Evolutionary conservation across 2,329 filamentous ascomycete species (phyloP), one percentile per base, ranked within the genome.

Genomic region (Aspergillus nomiae): DNA sequence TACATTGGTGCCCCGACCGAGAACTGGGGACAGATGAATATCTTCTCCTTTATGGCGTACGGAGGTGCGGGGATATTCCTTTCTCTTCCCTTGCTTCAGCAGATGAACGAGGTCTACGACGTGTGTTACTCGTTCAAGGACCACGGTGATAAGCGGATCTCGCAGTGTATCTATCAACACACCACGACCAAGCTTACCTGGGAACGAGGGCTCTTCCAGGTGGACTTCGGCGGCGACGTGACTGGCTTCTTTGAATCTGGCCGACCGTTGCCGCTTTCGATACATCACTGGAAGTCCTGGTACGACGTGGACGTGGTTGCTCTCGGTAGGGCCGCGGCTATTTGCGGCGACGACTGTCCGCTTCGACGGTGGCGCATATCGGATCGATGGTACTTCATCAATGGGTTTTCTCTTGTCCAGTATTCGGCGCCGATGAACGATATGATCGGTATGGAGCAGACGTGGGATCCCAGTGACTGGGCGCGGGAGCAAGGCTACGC

Each of bases 181-280:
- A 85, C 83, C 4, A 76, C 76, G 41, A 81, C 83, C 0, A 82
- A 82, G 63, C 78, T 88, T 16, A 84, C 83, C 4, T 73, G 82
- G 50, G 74, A 87, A 10, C 78, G 77, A 0, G 82, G 80, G 1
- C 77, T 88, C 14, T 81, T 84, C 69, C 85, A 87, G 73, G 77
- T 86, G 60, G 85, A 87, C 68, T 74, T 87, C 57, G 73, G 70
- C 4, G 80, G 78, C 26, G 85, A 87, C 63, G 70, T 81, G n/a
- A 81, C 82, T 11, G 86, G 86, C 0, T 85, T 87, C 67, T 88
- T 85, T 73, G 86, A 88, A 71, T 81, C 82, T 7, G 84, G 85
- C 0, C 71, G 79, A 21, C 63, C 61, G 5, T 73, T 78, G 28
- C 81, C 84, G 0, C 70, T 86, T 68, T 67, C 65, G 0, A 41